Base-by-base conservation (phyloP, 257 asterid genomes). In the Asclepias syriaca region DNA sequence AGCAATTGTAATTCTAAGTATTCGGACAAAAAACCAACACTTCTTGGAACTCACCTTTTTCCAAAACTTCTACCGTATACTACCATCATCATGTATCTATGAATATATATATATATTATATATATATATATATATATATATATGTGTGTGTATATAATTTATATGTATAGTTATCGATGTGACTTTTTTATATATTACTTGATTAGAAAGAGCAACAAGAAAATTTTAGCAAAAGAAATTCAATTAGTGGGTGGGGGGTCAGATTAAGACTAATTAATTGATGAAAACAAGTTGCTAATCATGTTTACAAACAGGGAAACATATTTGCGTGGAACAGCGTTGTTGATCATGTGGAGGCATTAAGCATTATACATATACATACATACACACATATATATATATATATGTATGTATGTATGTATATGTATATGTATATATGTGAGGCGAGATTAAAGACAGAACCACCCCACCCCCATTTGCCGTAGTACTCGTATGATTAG, bases 11-110 rank as follows among this genome's bases (percentile, higher is more conserved):
- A 53, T 8, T 51, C 69, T 71, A 72, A 59, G 67, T 48, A 6
- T 68, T 39, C 22, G 65, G 51, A 68, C 58, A 32, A 48, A 51
- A 58, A 68, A 22, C 60, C 16, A 55, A 70, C 65, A 75, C 29
- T 75, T 79, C 83, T 65, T 68, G 80, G 72, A 79, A 79, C 65
- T 76, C 70, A 43, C 67, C 51, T 34, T 40, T 48, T 40, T 12
- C 55, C 14, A 1, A 72, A 51, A 32, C 10, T 53, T 13, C 32
- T 16, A 4, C 46, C 15, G n/a, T 15, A 34, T 34, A 34, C 22
- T 3, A 43, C 48, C 48, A 43, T 43, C 48, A 43, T 43, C 9
- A 6, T 43, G 48, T 43, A 40, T 6, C 7, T 40, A 8, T 6
- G 9, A 0, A 8, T 40, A 40, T 40, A 40, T 40, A 40, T 29